Base-by-base conservation (phyloP, 495 filamentous ascomycete species). In the Xylaria telfairii region DNA sequence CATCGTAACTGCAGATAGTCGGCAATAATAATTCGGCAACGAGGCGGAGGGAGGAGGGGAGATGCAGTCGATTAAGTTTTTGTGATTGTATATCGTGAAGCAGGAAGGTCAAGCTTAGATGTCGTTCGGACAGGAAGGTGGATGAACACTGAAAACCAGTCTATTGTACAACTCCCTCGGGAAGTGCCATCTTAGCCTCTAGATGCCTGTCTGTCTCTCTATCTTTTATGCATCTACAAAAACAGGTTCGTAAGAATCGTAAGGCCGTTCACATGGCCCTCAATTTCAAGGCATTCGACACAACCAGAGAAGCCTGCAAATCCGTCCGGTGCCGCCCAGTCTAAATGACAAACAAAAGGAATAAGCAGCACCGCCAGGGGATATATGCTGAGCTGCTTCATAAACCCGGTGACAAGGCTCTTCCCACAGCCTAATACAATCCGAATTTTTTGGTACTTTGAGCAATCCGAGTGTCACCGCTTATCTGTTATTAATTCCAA, bases 131-230 rank as follows among this genome's bases (percentile, higher is more conserved):
- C 1, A 37, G 46, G 46, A 49, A 21, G 32, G 12, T 37, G 41
- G 5, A 37, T 65, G 46, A 49, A 65, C 63, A 24, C 34, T 53
- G 3, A 32, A 70, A 76, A 71, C 70, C 57, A 68, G 75, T 76
- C 62, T 76, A 76, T 76, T 72, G 74, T 77, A 77, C 75, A 77
- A 75, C 75, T 62, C 66, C 75, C 75, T 71, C 54, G 56, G 71
- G 73, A 74, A 75, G 69, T 72, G 56, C 69, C 69, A 56, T 71
- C 71, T 73, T 74, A 74, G 70, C 68, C 69, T 76, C 71, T 73
- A 77, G 71, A 77, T 77, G 71, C 69, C 65, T 69, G 54, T 69
- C 72, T 69, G 67, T 68, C 49, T 74, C 19, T 57, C 67, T 74
- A 75, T 73, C 49, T 61, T 71, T 72, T 72, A 77, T 75, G 71